Percentiles rank a stretch among this genome's conserved stretches.
These are phyloP conservation scores for Huntiella omanensis DNA, from an alignment of 2,329 filamentous ascomycete genomes.

Conservation along the genomic window DNA sequence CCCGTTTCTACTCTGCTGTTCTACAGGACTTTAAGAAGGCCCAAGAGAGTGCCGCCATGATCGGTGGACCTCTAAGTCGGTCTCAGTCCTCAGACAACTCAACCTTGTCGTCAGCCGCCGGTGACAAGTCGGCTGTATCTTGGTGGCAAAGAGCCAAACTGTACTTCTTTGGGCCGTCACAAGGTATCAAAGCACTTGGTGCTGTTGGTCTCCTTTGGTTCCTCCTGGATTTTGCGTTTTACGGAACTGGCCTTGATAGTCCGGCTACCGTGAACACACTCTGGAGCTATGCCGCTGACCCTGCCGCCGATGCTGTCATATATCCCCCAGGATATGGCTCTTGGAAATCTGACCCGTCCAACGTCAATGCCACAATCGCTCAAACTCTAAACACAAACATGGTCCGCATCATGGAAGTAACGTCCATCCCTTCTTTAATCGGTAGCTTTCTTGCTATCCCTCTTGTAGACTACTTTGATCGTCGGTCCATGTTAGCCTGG, in stretches of 20 bases:
- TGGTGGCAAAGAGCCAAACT: constrained; percentile 7
- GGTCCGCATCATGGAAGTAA: constrained; percentile 9
- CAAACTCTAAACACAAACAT: constrained; percentile 12
- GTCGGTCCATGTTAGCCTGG: constrained; percentile 11
- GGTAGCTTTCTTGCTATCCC: constrained; percentile 12
- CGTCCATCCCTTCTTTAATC: constrained; percentile 11
- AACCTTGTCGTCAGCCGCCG: neutral
- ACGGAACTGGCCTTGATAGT: constrained; percentile 31
- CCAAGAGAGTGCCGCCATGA: constrained; percentile 8
- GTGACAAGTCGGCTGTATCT: neutral
- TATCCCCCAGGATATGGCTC: neutral
- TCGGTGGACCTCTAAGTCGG: constrained; percentile 2
- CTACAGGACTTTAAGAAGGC: constrained; percentile 14
- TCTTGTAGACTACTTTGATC: constrained; percentile 11
- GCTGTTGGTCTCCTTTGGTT: constrained; percentile 31
- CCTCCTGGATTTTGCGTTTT: constrained; percentile 35
- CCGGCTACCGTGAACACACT: constrained; percentile 20
- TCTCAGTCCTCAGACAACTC: constrained; percentile 9
- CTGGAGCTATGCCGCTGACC: constrained; percentile 15
- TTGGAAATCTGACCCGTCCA: constrained; percentile 13
- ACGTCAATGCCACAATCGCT: constrained; percentile 13
- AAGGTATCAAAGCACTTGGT: constrained; percentile 20
- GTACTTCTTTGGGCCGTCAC: constrained; percentile 12
- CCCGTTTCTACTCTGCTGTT: constrained; percentile 18
- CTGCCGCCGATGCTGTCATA: constrained; percentile 5